Base-by-base conservation (phyloP, 306 rosid genomes). In the Trifolium pratense region DNA sequence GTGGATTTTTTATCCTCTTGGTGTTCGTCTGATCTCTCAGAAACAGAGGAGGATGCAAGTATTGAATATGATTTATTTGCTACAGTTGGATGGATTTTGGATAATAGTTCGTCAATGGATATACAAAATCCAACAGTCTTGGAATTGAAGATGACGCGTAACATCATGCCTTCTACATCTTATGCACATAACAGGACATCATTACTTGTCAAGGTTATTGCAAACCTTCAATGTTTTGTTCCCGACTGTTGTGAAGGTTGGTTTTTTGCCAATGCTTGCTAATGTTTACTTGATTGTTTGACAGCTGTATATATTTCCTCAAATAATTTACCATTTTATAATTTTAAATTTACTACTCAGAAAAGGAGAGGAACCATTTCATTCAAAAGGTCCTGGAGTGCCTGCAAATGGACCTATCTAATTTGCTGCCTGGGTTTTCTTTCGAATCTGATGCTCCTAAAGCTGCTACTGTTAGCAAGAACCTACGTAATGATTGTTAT, bases 171-270 rank as follows among this genome's bases (percentile, higher is more conserved):
- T 49, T 87, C 79, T 79, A 81, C 90, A 73, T 87, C 92, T 56
- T 94, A 89, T 84, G 91, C 87, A 69, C 98, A 94, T 80, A 89
- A 89, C 74, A 91, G 94, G 84, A 89, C 98, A 18, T 88, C 98
- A 18, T 83, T 94, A 66, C 88, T 94, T 79, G 95, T 94, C 83
- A 94, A 94, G 91, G 72, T 94, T 75, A 88, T 94, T 75, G 97
- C 98, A 80, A 94, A 94, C 81, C 98, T 94, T 81, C 98, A 94
- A 80, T 94, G 97, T 82, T 91, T 91, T 64, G 86, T 91, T 80
- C 98, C 98, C 77, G 85, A 66, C 81, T 78, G 90, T 59, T 94
- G 97, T 78, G 92, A 89, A 91, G 98, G 98, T 94, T 83, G 77
- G 78, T 78, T 81, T 78, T 81, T 78, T 75, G 73, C 16, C 78